phyloP scores from a whole-genome alignment of 192 early-diverging fungal species.

The Dissophora globulifera region DNA sequence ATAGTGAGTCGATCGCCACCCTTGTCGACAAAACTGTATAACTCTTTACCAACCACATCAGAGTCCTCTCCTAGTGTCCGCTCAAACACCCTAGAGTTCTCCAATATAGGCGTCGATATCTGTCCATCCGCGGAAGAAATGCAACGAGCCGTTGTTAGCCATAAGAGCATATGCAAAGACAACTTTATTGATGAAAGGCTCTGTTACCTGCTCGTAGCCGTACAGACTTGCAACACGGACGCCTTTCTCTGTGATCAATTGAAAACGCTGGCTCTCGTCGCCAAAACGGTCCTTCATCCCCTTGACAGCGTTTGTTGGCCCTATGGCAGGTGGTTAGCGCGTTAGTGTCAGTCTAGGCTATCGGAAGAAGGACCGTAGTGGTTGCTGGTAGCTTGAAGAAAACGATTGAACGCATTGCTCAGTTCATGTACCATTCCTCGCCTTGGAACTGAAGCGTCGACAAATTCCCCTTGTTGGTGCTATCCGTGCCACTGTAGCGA shows the following conservation, averaged over 20 bases:
- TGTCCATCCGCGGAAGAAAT: conserved; percentile 13
- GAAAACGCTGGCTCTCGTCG: conserved; percentile 51
- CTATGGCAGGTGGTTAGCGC: no score
- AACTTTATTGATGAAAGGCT: no score
- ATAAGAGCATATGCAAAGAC: no score
- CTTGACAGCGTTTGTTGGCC: conserved; percentile 60
- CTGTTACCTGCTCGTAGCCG: conserved; percentile 67
- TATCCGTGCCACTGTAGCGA: conserved; percentile 2
- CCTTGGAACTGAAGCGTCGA: conserved; percentile 24
- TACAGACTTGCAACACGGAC: conserved; percentile 53
- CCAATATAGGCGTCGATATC: conserved; percentile 71
- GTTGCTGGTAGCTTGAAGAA: no score
- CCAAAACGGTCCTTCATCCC: conserved; percentile 75
- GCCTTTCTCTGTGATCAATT: conserved; percentile 57
- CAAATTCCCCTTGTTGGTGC: conserved; percentile 6
- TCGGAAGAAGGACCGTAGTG: no score
- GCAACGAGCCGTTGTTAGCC: background rate
- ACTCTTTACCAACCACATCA: conserved; percentile 76
- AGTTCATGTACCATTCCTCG: conserved; percentile 7
- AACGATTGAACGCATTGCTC: no score
- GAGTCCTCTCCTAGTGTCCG: conserved; percentile 68
- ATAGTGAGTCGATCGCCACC: conserved; percentile 66
- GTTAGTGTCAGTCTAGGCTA: no score
- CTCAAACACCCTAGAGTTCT: conserved; percentile 72
- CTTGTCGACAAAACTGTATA: conserved; percentile 73